Evolutionary conservation across 2,329 filamentous ascomycete species (phyloP).

Genomic region (Nannizziopsis barbatae): DNA sequence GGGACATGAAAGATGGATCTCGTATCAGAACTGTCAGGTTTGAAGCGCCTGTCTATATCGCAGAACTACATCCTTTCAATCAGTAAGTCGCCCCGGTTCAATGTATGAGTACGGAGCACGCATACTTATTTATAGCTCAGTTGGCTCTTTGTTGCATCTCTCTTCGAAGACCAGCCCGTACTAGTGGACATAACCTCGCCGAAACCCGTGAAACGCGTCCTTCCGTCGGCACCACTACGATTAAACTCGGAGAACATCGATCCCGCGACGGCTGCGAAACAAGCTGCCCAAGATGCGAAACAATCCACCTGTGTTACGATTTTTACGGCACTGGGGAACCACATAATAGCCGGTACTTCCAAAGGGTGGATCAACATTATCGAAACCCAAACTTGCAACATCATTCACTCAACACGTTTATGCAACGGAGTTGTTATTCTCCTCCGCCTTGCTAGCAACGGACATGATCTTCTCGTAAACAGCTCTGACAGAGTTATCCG

Average conservation of each 20-base stretch:
- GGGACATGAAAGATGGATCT: slow-evolving; percentile 69
- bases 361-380: slow-evolving; percentile 97
- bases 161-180: slow-evolving; percentile 86
- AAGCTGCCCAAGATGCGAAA: slow-evolving; percentile 82
- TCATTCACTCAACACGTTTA: slow-evolving; percentile 81
- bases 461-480: slow-evolving; percentile 80
- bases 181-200: slow-evolving; percentile 68
- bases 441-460: slow-evolving; percentile 70
- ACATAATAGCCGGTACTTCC: slow-evolving; percentile 84
- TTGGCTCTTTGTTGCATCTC: slow-evolving; percentile 73
- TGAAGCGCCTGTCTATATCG: slow-evolving; percentile 86
- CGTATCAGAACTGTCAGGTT: slow-evolving; percentile 78
- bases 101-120: background rate
- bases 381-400: slow-evolving; percentile 64
- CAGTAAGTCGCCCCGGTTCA: slow-evolving; percentile 47
- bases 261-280: slow-evolving; percentile 57
- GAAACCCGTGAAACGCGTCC: slow-evolving; percentile 59
- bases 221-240: slow-evolving; percentile 74
- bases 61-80: slow-evolving; percentile 84
- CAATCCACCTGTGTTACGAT: slow-evolving; percentile 89
- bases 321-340: slow-evolving; percentile 73
- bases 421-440: slow-evolving; percentile 81
- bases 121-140: slow-evolving; percentile 34
- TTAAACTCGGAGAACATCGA: slow-evolving; percentile 57
- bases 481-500: slow-evolving; percentile 90